These are phyloP conservation scores for Populus alba DNA, from an alignment of 345 rosid species.

Conservation along the genomic window DNA sequence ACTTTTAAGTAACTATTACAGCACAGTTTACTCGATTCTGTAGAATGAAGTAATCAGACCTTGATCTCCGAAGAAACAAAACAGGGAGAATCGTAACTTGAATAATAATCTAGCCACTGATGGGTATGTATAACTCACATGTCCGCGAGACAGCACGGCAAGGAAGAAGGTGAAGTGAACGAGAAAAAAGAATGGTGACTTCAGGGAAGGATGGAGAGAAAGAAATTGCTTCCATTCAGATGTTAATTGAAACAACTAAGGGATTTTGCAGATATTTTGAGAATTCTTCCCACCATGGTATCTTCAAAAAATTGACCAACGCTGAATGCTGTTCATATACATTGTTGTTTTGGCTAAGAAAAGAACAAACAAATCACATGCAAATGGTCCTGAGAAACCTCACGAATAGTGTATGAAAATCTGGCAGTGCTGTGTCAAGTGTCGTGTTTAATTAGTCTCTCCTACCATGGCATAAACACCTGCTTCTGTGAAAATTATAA, in stretches of 20 bases:
- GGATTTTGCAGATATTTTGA: not conserved
- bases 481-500: not conserved
- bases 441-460: not conserved
- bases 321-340: not conserved
- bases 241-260: not conserved
- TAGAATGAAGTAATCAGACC: not conserved
- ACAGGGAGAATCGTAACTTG: not conserved
- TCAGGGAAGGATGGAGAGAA: not conserved
- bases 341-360: not conserved
- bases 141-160: not conserved
- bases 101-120: not conserved
- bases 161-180: not conserved
- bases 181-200: not conserved
- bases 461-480: not conserved
- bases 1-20: not conserved
- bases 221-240: not conserved
- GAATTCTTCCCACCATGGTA: not conserved
- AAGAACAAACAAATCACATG: not conserved
- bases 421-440: not conserved
- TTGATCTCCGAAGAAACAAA: not conserved
- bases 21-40: not conserved
- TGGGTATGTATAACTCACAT: not conserved
- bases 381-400: not conserved
- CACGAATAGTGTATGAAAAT: not conserved
- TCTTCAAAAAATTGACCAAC: not conserved